These are phyloP conservation scores for Amanita fuliginea DNA, from an alignment of 768 basidiomycete genomes.

Conservation along the genomic window DNA sequence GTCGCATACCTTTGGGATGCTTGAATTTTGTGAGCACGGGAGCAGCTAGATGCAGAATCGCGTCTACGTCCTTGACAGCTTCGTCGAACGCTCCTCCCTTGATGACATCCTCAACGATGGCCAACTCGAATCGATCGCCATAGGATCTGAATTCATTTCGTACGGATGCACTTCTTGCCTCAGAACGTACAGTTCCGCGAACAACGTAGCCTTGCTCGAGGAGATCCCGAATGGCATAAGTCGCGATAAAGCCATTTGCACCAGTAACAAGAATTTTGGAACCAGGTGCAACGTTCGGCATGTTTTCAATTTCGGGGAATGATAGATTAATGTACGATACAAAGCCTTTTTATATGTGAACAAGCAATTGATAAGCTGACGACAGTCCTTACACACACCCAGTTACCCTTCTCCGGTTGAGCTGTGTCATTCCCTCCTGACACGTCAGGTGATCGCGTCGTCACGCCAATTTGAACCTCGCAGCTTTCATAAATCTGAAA, in stretches of 20 bases:
- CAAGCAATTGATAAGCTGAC: too few species aligned
- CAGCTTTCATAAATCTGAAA: background rate
- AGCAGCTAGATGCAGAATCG: constrained; percentile 58
- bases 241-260: constrained; percentile 49
- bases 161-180: constrained; percentile 46
- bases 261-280: constrained; percentile 41
- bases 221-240: constrained; percentile 43
- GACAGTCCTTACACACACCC: too few species aligned
- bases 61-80: constrained; percentile 66
- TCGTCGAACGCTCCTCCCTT: constrained; percentile 66
- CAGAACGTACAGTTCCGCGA: constrained; percentile 56
- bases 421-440: too few species aligned
- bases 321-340: too few species aligned
- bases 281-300: constrained; percentile 20
- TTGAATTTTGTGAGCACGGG: constrained; percentile 38
- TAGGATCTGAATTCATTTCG: constrained; percentile 38
- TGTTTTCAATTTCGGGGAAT: constrained; percentile 8
- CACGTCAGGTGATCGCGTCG: too few species aligned
- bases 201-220: constrained; percentile 54
- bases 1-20: constrained; percentile 24
- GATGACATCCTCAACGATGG: constrained; percentile 59
- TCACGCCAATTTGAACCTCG: too few species aligned
- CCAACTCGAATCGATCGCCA: constrained; percentile 50
- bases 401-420: too few species aligned
- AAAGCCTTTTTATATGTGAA: too few species aligned